A percentile compares a stretch with the other conserved stretches of the same genome.
These are phyloP conservation scores for Trichoderma harzianum DNA, from an alignment of 2,329 filamentous ascomycete species.

Conservation along the genomic window DNA sequence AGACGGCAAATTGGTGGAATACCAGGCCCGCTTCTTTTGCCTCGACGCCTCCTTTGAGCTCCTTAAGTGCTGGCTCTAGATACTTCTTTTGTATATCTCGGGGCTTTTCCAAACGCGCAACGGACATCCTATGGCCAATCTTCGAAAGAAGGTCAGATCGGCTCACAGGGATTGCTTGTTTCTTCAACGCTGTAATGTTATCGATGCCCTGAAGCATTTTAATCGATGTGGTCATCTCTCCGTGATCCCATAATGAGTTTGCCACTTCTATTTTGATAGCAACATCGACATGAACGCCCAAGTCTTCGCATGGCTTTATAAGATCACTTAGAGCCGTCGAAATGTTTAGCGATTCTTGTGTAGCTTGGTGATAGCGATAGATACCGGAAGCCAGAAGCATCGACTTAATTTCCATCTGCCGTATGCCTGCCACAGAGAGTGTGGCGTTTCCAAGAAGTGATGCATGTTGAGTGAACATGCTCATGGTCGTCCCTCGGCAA, in stretches of 20 bases:
- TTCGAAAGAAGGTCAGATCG: constrained; percentile 79
- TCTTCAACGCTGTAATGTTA: constrained; percentile 54
- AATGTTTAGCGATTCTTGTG: constrained; percentile 83
- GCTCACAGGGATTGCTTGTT: constrained; percentile 69
- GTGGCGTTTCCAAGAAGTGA: constrained; percentile 59
- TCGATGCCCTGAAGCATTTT: constrained; percentile 78
- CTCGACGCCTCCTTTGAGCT: constrained; percentile 65
- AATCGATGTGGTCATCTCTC: constrained; percentile 85
- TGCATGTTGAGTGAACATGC: constrained; percentile 69
- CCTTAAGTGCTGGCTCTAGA: constrained; percentile 76
- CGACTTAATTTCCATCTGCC: constrained; percentile 71
- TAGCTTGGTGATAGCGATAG: constrained; percentile 73
- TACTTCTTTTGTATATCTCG: constrained; percentile 87
- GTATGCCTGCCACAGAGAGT: constrained; percentile 60
- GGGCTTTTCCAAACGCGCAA: constrained; percentile 86
- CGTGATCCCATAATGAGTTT: constrained; percentile 89
- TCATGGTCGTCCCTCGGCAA: constrained; percentile 78
- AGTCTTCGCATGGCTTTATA: constrained; percentile 61
- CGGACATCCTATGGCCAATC: constrained; percentile 82
- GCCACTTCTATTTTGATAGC: constrained; percentile 79
- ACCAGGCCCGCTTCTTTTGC: constrained; percentile 79
- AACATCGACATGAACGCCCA: constrained; percentile 75
- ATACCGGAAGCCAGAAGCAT: constrained; percentile 72
- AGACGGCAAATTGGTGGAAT: constrained; percentile 90
- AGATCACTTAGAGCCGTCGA: constrained; percentile 80